A percentile compares a stretch with the other conserved stretches of the same genome.
Conservation (phyloP, 371 early-diverging fungal genomes). For the Circinella umbellata region DNA sequence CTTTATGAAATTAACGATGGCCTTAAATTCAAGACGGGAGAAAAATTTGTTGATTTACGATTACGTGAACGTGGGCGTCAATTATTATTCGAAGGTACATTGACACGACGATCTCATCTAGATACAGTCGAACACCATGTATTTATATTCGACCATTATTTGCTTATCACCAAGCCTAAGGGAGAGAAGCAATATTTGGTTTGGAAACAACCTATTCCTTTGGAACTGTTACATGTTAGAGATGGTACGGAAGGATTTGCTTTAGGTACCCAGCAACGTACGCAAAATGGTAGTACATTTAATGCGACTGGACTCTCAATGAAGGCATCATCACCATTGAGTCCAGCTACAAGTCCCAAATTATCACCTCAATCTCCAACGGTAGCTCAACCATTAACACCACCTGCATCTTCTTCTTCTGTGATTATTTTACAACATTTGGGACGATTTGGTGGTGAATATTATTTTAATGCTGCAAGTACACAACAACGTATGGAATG, state of each 20-base stretch:
- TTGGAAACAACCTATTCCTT: slow-evolving; percentile 65
- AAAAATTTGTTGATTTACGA: slow-evolving; percentile 57
- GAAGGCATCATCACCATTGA: slow-evolving; percentile 9
- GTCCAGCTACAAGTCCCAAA: neutral
- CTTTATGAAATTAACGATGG: slow-evolving; percentile 37
- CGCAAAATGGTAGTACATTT: slow-evolving; percentile 9
- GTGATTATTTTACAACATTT: slow-evolving; percentile 60
- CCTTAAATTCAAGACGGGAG: slow-evolving; percentile 50
- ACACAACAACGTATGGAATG: slow-evolving; percentile 79
- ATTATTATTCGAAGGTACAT: slow-evolving; percentile 77
- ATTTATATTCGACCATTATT: slow-evolving; percentile 87
- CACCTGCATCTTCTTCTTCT: slow-evolving; percentile 3
- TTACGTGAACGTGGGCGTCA: slow-evolving; percentile 73
- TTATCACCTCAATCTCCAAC: neutral
- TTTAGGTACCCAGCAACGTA: neutral
- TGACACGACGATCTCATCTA: slow-evolving; percentile 70
- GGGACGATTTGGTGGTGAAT: slow-evolving; percentile 74
- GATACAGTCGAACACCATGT: slow-evolving; percentile 73
- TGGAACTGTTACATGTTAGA: slow-evolving; percentile 59
- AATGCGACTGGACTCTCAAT: neutral
- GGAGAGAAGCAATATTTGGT: slow-evolving; percentile 59
- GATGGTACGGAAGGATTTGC: slow-evolving; percentile 54
- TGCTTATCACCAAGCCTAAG: slow-evolving; percentile 72
- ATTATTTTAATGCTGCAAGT: slow-evolving; percentile 74
- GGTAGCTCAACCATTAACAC: slow-evolving; percentile 8